Base-by-base conservation (phyloP, 2,329 filamentous ascomycete species). In the Dactylonectria estremocensis region DNA sequence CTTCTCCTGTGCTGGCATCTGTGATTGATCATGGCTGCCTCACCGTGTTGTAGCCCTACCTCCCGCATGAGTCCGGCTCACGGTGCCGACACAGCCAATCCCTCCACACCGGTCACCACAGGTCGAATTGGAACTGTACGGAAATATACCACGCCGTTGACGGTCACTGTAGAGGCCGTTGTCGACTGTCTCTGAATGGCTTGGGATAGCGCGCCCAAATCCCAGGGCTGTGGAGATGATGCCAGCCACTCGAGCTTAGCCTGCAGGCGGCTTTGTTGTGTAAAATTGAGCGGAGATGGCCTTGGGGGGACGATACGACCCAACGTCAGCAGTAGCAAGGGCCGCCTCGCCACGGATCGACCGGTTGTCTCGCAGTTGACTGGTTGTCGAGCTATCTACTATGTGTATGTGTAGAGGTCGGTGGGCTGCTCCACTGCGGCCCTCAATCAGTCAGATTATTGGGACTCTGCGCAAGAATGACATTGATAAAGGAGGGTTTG, bases 261-360 rank as follows among this genome's bases (percentile, higher is more conserved):
- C 50, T 33, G 22, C 45, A 40, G 62, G 50, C 50, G 62, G 56
- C 54, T 56, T 22, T 35, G 24, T 59, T 65, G 57, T 56, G 62
- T 56, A 61, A 54, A 65, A 40, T 60, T 48, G 24, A 22, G 56
- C 49, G 56, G 62, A 55, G 56, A 49, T 35, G 9, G 8, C 40
- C 20, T 50, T 22, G 22, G 40, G 49, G 50, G 43, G 11, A 18
- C 40, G 48, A 61, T 61, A 61, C 58, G 35, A 56, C 35, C 24
- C 24, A 59, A 53, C 37, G 55, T 59, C 61, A 64, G 61, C 61
- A 58, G 61, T 64, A 64, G 54, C 61, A 64, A 59, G 61, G 61
- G 48, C 61, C 45, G 24, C 45, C 28, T 52, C 35, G 61, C 43
- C 54, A 35, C 56, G 40, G 55, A 59, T 64, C 55, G 40, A 6